Base-by-base conservation (phyloP, 2,329 filamentous ascomycete species). In the Aspergillus sergii region DNA sequence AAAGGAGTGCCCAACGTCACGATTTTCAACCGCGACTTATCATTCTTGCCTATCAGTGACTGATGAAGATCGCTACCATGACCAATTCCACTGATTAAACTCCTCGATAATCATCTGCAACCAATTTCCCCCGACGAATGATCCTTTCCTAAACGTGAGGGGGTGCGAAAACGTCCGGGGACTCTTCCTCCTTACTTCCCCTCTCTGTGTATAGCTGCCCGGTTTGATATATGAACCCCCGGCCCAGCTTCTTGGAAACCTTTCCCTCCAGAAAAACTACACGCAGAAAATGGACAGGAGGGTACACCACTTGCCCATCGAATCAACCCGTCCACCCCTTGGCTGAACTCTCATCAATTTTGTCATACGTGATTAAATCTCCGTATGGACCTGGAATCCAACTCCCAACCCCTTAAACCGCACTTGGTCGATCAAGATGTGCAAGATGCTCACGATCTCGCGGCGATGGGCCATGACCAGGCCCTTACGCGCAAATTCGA, bases 401-500 rank as follows among this genome's bases (percentile, higher is more conserved):
- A 71, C 53, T 63, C 68, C 53, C 62, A 65, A 36, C 64, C 68
- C 53, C 58, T 71, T n/a, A 76, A 76, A 66, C 68, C 68, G 21
- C 58, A 71, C 36, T 72, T 73, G 60, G 68, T 69, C 66, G 73
- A 78, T 59, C 74, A 77, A 65, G 71, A 69, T 67, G 70, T 73
- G 12, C 75, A 79, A 64, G 79, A 81, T 78, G 79, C 78, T 23
- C 74, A 72, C 51, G 75, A 78, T 58, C 73, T 82, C 57, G 79
- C 77, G 3, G 75, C 73, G 11, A 72, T 81, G 67, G 80, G 80
- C 65, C 79, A 81, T 67, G 73, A 76, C 68, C 78, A 81, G 72
- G 76, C 76, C 51, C 69, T 82, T 36, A 73, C 75, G 11, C 76
- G 80, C 14, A 81, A 86, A 67, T 87, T 88, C 70, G 80, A 79